phyloP scores from a whole-genome alignment of 257 asterid genomes.

The Scutellaria barbata region DNA sequence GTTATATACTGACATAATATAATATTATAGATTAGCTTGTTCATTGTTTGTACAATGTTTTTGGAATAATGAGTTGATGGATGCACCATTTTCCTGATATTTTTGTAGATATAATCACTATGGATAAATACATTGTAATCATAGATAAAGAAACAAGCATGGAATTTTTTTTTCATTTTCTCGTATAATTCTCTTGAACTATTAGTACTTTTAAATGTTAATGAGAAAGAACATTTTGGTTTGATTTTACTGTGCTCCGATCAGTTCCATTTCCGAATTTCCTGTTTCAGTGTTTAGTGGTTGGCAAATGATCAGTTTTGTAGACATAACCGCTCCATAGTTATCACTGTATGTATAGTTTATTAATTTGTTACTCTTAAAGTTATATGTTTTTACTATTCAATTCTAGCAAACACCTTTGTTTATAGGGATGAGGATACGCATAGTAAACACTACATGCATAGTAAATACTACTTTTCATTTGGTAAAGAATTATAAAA shows the following conservation, averaged over 20 bases:
- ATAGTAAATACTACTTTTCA: too few species aligned
- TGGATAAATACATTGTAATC: slow-evolving; percentile 80
- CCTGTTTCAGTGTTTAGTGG: slow-evolving; percentile 67
- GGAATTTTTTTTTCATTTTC: slow-evolving; percentile 19
- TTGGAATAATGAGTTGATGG: slow-evolving; percentile 32
- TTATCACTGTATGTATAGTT: slow-evolving; percentile 65
- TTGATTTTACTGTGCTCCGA: slow-evolving; percentile 34
- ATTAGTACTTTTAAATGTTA: slow-evolving; percentile 25
- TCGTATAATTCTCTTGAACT: slow-evolving; percentile 13
- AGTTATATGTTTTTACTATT: slow-evolving; percentile 20
- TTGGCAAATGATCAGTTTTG: slow-evolving; percentile 87
- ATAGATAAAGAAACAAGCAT: slow-evolving; percentile 97
- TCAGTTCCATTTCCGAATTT: not conserved
- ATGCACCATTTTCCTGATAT: slow-evolving; percentile 37
- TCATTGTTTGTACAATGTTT: slow-evolving; percentile 6
- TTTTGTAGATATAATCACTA: slow-evolving; percentile 63
- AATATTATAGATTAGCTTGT: slow-evolving; percentile 18
- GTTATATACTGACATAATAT: slow-evolving; percentile 10
- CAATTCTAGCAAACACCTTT: slow-evolving; percentile 32
- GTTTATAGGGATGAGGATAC: slow-evolving; percentile 91
- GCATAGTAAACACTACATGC: too few species aligned
- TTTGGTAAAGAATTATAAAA: too few species aligned
- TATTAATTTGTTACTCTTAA: slow-evolving; percentile 25
- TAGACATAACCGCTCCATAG: slow-evolving; percentile 69
- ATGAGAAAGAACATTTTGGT: slow-evolving; percentile 11